phyloP scores from a whole-genome alignment of 2,329 filamentous ascomycete genomes.

The Penicillium sp. region DNA sequence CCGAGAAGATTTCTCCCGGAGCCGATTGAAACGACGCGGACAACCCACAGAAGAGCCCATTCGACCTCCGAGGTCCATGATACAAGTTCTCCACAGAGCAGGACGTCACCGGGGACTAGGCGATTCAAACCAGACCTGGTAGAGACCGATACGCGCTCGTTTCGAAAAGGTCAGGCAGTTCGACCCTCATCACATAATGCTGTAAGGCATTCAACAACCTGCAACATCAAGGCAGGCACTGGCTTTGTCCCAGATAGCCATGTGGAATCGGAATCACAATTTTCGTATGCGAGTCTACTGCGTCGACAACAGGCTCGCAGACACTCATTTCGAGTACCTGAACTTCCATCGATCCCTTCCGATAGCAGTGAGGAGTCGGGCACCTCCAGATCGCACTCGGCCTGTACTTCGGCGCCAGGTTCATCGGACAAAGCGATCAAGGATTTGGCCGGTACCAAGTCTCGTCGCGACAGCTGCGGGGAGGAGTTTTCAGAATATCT shows the following conservation, averaged over 20 bases:
- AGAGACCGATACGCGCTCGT: conserved; percentile 34
- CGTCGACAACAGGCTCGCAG: conserved; percentile 41
- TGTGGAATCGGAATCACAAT: conserved; percentile 53
- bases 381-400: conserved; percentile 46
- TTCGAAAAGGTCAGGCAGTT: conserved; percentile 30
- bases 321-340: conserved; percentile 63
- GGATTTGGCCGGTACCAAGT: conserved; percentile 21
- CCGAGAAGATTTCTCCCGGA: conserved; percentile 30
- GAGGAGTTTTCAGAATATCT: conserved; percentile 75
- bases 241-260: conserved; percentile 41
- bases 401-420: conserved; percentile 39
- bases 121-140: conserved; percentile 36
- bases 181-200: conserved; percentile 29
- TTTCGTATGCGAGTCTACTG: conserved; percentile 46
- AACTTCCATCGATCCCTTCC: conserved; percentile 62
- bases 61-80: conserved; percentile 34
- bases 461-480: conserved; percentile 63
- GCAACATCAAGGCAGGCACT: background rate
- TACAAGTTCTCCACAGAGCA: conserved; percentile 7
- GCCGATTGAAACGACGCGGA: conserved; percentile 69
- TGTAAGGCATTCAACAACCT: conserved; percentile 4
- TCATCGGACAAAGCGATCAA: conserved; percentile 39
- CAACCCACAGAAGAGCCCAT: conserved; percentile 43
- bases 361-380: conserved; percentile 56
- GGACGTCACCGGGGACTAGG: conserved; percentile 15